These are phyloP conservation scores for Deinandra increscens DNA, from an alignment of 129 eudicot species.

Conservation along the genomic window DNA sequence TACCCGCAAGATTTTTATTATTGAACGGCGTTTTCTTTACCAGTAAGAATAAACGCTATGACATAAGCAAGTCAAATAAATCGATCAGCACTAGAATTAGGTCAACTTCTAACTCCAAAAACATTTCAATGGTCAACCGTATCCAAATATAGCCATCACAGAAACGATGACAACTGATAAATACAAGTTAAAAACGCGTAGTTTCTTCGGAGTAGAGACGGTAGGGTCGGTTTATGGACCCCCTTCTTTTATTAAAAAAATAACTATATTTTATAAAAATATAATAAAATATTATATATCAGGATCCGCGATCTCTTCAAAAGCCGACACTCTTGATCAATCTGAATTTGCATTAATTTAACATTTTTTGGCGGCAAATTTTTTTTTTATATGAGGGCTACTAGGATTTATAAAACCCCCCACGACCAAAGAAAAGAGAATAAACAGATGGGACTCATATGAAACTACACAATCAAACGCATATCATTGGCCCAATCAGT, in stretches of 20 bases:
- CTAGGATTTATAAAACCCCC: too few species aligned
- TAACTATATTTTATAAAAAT: not conserved
- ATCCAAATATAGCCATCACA: constrained; percentile 26
- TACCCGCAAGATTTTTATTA: too few species aligned
- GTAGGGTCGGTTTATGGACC: not conserved
- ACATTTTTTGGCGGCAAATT: too few species aligned
- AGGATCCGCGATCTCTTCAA: not conserved
- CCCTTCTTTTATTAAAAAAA: not conserved
- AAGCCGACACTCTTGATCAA: too few species aligned
- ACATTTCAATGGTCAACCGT: constrained; percentile 19
- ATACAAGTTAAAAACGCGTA: not conserved
- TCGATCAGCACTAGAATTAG: constrained; percentile 29
- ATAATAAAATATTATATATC: not conserved
- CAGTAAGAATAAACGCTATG: too few species aligned
- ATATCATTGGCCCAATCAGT: too few species aligned
- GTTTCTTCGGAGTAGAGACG: not conserved
- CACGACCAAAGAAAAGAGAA: too few species aligned
- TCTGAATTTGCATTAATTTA: too few species aligned
- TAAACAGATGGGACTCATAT: too few species aligned
- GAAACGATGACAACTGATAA: not conserved
- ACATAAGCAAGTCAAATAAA: constrained; percentile 12
- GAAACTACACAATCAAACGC: too few species aligned
- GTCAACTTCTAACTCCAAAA: constrained; percentile 38
- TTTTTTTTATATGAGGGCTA: too few species aligned
- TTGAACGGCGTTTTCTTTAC: too few species aligned